Percentiles rank a stretch among this genome's conserved stretches.
These are phyloP conservation scores for Saccharomycodes ludwigii DNA, from an alignment of 805 yeast genomes.

Conservation along the genomic window DNA sequence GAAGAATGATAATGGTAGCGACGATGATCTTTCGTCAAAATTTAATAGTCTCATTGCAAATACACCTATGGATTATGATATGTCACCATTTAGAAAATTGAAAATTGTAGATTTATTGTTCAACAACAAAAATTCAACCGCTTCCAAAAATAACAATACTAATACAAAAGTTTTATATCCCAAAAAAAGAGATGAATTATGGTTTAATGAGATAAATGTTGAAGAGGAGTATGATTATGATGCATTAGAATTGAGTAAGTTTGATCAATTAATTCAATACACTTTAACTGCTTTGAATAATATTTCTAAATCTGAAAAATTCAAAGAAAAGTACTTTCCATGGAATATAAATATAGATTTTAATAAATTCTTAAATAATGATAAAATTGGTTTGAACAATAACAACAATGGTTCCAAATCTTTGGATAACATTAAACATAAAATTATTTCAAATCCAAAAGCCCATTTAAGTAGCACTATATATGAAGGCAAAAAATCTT, in stretches of 20 bases:
- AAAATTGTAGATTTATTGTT: slow-evolving; percentile 6
- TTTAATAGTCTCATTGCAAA: not conserved
- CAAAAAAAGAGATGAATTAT: slow-evolving; percentile 16
- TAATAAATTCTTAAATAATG: too few species aligned
- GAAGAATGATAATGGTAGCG: too few species aligned
- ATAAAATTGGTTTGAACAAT: too few species aligned
- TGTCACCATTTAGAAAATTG: slow-evolving; percentile 11
- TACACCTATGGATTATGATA: slow-evolving; percentile 6
- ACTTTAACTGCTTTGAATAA: slow-evolving; percentile 2
- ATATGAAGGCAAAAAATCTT: too few species aligned
- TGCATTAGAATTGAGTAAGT: slow-evolving; percentile 22
- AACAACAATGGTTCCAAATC: too few species aligned
- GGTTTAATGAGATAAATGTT: slow-evolving; percentile 37
- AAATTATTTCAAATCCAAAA: too few species aligned
- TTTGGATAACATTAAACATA: too few species aligned
- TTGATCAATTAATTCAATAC: slow-evolving; percentile 2
- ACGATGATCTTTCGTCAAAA: not conserved
- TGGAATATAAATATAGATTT: not conserved
- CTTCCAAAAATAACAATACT: not conserved
- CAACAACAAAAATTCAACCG: slow-evolving; percentile 2
- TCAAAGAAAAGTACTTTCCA: not conserved
- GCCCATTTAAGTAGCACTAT: too few species aligned
- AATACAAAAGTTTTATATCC: too few species aligned
- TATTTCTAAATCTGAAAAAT: not conserved
- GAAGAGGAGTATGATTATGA: slow-evolving; percentile 38